Evolutionary conservation across 2,329 filamentous ascomycete genomes (phyloP).

Genomic region (Fusarium caatingaense): DNA sequence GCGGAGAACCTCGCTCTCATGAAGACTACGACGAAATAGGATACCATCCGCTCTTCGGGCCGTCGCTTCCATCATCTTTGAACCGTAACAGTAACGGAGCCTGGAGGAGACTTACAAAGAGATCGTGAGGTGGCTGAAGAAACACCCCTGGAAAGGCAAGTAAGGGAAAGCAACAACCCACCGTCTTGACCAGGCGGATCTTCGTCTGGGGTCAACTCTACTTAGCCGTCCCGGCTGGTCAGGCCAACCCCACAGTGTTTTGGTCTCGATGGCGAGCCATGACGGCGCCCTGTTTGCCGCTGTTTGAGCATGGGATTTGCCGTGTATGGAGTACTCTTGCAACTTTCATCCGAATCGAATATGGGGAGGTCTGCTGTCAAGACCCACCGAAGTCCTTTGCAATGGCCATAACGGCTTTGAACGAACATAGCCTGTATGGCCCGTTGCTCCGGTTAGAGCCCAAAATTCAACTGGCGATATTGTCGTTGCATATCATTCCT

Average conservation of each 20-base stretch:
- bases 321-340: background rate
- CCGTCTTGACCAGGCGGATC: constrained; percentile 24
- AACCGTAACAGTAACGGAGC: constrained; percentile 14
- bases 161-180: constrained; percentile 17
- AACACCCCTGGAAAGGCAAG: constrained; percentile 21
- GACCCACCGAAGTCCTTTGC: constrained; percentile 5
- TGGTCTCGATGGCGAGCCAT: background rate
- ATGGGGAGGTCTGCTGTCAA: background rate
- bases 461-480: background rate
- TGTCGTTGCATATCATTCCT: background rate
- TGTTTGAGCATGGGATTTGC: background rate
- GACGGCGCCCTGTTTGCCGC: constrained; percentile 8
- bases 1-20: background rate
- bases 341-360: background rate
- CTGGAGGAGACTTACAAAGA: constrained; percentile 7
- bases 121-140: constrained; percentile 19
- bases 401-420: background rate
- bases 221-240: constrained; percentile 28
- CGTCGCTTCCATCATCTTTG: constrained; percentile 37
- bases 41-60: constrained; percentile 26
- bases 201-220: constrained; percentile 10
- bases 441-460: constrained; percentile 1
- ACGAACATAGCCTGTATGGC: constrained; percentile 6
- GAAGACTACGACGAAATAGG: constrained; percentile 16
- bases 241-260: constrained; percentile 12